A percentile compares a stretch with the other conserved stretches of the same genome.
Conservation (phyloP, 2,329 filamentous ascomycete genomes). For the Fusarium nelsonii region DNA sequence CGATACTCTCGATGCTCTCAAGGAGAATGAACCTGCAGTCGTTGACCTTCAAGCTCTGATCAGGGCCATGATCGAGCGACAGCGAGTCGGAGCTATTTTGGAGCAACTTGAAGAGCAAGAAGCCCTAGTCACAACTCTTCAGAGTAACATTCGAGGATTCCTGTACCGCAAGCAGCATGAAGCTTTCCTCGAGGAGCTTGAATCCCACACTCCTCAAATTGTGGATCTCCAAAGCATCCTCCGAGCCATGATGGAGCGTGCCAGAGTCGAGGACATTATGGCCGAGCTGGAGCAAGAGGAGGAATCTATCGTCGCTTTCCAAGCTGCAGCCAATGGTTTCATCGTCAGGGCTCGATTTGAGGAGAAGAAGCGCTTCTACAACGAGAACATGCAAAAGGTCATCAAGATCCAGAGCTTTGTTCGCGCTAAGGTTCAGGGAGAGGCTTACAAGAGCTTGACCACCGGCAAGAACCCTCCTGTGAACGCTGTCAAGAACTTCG, state of each 20-base stretch:
- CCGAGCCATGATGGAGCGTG: conserved; percentile 83
- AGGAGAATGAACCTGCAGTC: conserved; percentile 60
- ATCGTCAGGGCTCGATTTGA: conserved; percentile 80
- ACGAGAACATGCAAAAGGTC: conserved; percentile 98
- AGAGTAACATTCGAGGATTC: conserved; percentile 75
- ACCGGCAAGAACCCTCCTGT: conserved; percentile 97
- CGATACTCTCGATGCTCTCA: conserved; percentile 61
- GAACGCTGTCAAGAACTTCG: conserved; percentile 96
- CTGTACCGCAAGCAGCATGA: conserved; percentile 71
- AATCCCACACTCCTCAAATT: conserved; percentile 75
- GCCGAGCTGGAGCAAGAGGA: conserved; percentile 86
- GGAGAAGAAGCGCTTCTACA: conserved; percentile 89
- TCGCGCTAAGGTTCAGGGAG: conserved; percentile 92
- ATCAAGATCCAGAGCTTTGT: conserved; percentile 99
- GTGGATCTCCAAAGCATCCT: conserved; percentile 79
- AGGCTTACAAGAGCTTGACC: conserved; percentile 97
- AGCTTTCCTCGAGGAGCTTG: conserved; percentile 76
- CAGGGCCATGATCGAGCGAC: conserved; percentile 72
- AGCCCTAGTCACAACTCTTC: conserved; percentile 69
- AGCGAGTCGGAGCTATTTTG: conserved; percentile 61
- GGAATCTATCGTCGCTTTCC: conserved; percentile 78
- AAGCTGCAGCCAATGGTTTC: conserved; percentile 79
- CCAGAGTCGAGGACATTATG: conserved; percentile 78
- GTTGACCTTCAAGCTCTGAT: conserved; percentile 68
- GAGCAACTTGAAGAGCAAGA: conserved; percentile 70